Evolutionary conservation across 352 stramenopile genomes (phyloP), one percentile per base, ranked within the genome.

Genomic region (Globisporangium spiculum): DNA sequence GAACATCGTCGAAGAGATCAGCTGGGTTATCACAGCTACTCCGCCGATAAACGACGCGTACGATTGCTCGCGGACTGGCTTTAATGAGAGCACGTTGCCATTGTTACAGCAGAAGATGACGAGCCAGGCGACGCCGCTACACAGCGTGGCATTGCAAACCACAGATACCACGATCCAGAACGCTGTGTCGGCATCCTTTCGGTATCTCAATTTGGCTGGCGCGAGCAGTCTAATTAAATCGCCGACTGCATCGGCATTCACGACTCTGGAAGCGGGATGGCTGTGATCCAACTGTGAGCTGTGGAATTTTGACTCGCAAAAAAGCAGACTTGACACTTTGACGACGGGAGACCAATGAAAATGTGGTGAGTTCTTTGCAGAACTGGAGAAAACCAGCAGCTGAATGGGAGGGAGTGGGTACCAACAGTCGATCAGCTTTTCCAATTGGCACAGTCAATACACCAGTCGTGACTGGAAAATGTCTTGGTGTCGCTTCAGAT

Each of bases 21-120:
- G 6, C 1, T 66, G 65, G 36, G 67, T 71, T 73, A 74, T 77
- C 12, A 72, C 44, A 10, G 75, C 52, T 60, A 62, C 68, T 0
- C 67, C 70, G 38, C 72, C 67, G 0, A 73, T 56, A 22, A 81
- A 76, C 36, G 71, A 72, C 0, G 22, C n/a, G 14, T 66, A 63
- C 4, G 75, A 73, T 22, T 82, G 70, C 10, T 82, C 62, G 44
- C 57, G 60, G n/a, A 63, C 74, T 2, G 68, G 65, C 34, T 64
- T 60, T 24, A 70, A 66, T 1, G 66, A 55, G 41, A 80, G 73
- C 3, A 69, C 22, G 58, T 80, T 78, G 14, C 68, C 71, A 3
- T 71, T 18, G 52, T 65, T 73, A 52, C 66, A 76, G 20, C 44
- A 65, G 18, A 55, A 72, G 32, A 73, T 80, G 41, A 72, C 48